These are phyloP conservation scores for Immersiella caudata DNA, from an alignment of 495 filamentous ascomycete genomes.

Conservation along the genomic window DNA sequence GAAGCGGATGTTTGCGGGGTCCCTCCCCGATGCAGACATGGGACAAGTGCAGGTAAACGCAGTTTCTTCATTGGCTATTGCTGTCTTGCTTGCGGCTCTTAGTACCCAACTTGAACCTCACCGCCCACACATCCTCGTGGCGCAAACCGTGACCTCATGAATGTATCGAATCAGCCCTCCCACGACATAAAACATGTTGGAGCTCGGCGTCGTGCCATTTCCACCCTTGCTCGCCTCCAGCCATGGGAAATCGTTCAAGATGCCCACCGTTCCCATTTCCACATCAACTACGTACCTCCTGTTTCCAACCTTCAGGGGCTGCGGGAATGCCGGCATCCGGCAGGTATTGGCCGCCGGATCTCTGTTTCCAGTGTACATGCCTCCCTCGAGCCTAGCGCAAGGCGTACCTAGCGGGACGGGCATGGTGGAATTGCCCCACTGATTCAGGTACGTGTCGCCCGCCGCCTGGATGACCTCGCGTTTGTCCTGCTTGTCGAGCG, in stretches of 20 bases:
- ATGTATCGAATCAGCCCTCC: conserved; percentile 52
- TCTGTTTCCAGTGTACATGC: conserved; percentile 39
- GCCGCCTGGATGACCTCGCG: conserved; percentile 44
- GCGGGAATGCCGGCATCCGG: conserved; percentile 38
- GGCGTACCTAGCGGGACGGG: conserved; percentile 44
- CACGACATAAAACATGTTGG: conserved; percentile 55
- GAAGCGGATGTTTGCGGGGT: too few species aligned
- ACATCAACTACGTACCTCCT: conserved; percentile 55
- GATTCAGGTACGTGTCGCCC: conserved; percentile 45
- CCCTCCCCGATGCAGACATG: too few species aligned
- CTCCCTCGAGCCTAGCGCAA: conserved; percentile 36
- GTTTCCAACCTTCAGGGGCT: conserved; percentile 41
- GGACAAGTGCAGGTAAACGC: too few species aligned
- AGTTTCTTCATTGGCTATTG: too few species aligned
- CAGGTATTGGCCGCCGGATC: conserved; percentile 37
- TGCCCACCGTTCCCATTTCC: conserved; percentile 47
- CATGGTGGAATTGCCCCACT: conserved; percentile 35
- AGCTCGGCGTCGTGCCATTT: conserved; percentile 43
- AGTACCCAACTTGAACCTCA: neutral
- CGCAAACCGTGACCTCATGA: conserved; percentile 40
- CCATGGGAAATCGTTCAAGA: conserved; percentile 47
- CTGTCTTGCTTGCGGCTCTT: too few species aligned
- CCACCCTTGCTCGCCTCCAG: conserved; percentile 6
- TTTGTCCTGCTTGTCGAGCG: conserved; percentile 34
- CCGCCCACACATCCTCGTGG: conserved; percentile 14